Base-by-base conservation (phyloP, 192 early-diverging fungal genomes). In the Mortierella alpina region DNA sequence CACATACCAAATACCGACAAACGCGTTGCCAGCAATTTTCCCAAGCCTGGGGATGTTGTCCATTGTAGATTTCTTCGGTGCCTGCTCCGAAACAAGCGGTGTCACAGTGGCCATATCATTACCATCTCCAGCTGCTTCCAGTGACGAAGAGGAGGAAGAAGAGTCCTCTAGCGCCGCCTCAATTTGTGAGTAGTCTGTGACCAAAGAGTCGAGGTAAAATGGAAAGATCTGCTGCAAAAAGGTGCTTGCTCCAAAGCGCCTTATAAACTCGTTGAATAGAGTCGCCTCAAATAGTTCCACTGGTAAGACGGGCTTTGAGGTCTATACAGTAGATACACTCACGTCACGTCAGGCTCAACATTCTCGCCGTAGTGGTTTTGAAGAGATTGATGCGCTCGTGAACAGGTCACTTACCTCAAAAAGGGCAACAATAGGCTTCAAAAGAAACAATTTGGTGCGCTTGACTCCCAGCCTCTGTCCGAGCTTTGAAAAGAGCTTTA, bases 401-500 rank as follows among this genome's bases (percentile, higher is more conserved):
- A 50, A 8, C 50, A 42, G 42, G n/a, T 65, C 23, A 44, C 5
- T 42, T 84, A 89, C 87, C 71, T 90, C 89, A 73, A 90, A 88
- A n/a, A 90, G 68, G 7, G 86, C 78, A 20, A 88, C 68, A n/a
- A 88, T 88, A 3, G 85, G 87, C 49, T 90, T 90, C n/a, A 90
- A 68, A 10, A 90, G 58, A 57, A 85, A 81, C 1, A 60, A 51
- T 11, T 87, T 87, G 6, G 86, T 79, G 14, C 75, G 82, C 39
- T 87, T 83, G 14, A 71, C 79, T 12, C 89, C 89, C 5, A 90
- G 73, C 20, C 86, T 62, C 42, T 86, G 84, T 1, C 84, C 86
- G 8, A 90, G 82, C 22, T 86, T 88, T 10, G 89, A 75, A 58
- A 90, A 86, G 6, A 90, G 54, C n/a, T 75, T 78, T 5, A 90